Evolutionary conservation across 2,329 filamentous ascomycete genomes (phyloP).

Genomic region (Penicillium italicum): DNA sequence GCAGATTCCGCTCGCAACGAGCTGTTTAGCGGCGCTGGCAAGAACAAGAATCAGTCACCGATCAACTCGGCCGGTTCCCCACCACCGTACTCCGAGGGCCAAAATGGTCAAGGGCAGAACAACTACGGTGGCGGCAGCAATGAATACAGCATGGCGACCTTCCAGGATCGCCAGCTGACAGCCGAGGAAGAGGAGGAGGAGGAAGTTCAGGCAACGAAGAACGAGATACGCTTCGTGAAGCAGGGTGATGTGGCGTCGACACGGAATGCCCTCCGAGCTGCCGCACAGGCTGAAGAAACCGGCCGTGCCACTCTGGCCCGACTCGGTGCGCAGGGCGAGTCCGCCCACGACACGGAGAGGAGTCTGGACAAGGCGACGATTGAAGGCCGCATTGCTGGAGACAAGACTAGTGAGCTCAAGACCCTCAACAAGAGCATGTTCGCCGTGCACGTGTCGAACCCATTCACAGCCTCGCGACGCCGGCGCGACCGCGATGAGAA

Average conservation of each 20-base stretch:
- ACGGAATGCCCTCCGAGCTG: slow-evolving; percentile 65
- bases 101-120: slow-evolving; percentile 12
- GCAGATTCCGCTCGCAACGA: slow-evolving; percentile 55
- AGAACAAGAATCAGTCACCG: slow-evolving; percentile 39
- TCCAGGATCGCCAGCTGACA: slow-evolving; percentile 72
- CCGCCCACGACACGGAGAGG: slow-evolving; percentile 75
- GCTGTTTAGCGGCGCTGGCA: slow-evolving; percentile 56
- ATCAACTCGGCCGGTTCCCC: slow-evolving; percentile 39
- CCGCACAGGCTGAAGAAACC: slow-evolving; percentile 66
- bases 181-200: slow-evolving; percentile 75
- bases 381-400: slow-evolving; percentile 71
- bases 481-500: slow-evolving; percentile 63
- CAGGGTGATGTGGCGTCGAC: slow-evolving; percentile 71
- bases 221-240: slow-evolving; percentile 72
- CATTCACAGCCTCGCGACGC: slow-evolving; percentile 68
- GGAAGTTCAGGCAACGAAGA: slow-evolving; percentile 67
- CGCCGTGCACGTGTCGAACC: slow-evolving; percentile 72
- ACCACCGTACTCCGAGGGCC: slow-evolving; percentile 32
- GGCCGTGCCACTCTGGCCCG: slow-evolving; percentile 69
- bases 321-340: slow-evolving; percentile 74
- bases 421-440: slow-evolving; percentile 89
- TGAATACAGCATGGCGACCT: slow-evolving; percentile 41
- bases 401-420: slow-evolving; percentile 78
- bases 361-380: slow-evolving; percentile 77
- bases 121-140: slow-evolving; percentile 35